Evolutionary conservation across 495 filamentous ascomycete genomes (phyloP), one percentile per base, ranked within the genome.

Genomic region (Aspergillus sclerotioniger): DNA sequence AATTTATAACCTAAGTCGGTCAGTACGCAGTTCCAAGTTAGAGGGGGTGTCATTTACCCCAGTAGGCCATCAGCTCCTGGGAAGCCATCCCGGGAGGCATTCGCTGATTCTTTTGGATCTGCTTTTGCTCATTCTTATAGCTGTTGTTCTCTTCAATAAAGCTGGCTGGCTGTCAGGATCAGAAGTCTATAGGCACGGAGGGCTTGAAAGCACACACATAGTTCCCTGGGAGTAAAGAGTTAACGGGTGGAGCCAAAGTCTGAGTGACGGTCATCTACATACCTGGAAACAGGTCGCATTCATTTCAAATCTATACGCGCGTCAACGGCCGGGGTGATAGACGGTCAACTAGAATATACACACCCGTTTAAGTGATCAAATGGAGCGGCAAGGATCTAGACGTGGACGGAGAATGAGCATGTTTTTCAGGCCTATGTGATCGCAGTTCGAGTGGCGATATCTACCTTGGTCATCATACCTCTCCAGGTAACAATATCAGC

Each of bases 381-480:
- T 7, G 91, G 90, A 2, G 87, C 79, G 3, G 87, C 82, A 84
- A 98, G 84, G 56, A 98, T 92, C 90, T 96, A 60, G 29, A 41
- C 6, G n/a, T 41, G 37, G n/a, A 41, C 2, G 13, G 37, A 41
- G 10, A 7, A n/a, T 41, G 37, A 41, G 37, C 37, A 12, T 41
- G 37, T 41, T 13, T 13, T 41, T n/a, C 13, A 41, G 13, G 3
- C 6, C 13, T 41, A 13, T 5, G 0, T 6, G 10, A 41, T 12
- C 12, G 9, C 12, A 15, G 37, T 6, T 41, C 13, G 5, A 13
- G 9, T 21, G n/a, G 15, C 15, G 33, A 8, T 13, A 35, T 72
- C 39, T 63, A 90, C 90, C 81, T 97, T 99, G 55, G 94, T 98
- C 89, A 99, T 90, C 91, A 99, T 97, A 19, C 94, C 94, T 64